Conservation (phyloP, 75 land plant genomes). For the Cupressus sempervirens region DNA sequence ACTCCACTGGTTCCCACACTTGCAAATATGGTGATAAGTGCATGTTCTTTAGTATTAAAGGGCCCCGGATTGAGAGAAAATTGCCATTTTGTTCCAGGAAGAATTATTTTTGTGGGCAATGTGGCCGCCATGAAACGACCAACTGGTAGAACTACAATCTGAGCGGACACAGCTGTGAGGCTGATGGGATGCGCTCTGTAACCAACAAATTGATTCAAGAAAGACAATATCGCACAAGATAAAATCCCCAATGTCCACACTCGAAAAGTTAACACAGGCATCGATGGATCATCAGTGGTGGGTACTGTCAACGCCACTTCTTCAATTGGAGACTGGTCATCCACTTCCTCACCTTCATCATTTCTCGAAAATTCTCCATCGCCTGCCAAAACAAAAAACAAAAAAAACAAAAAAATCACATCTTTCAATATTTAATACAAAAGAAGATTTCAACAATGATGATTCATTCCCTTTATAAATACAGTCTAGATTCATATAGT, state of each 20-base stretch:
- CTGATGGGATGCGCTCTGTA: conserved; percentile 35
- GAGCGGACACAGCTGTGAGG: conserved; percentile 35
- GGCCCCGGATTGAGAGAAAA: conserved; percentile 81
- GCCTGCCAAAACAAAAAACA: neutral
- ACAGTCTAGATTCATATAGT: no score
- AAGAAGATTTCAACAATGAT: no score
- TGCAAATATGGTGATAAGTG: conserved; percentile 77
- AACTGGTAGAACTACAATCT: conserved; percentile 39
- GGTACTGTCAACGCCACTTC: conserved; percentile 60
- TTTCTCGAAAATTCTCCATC: neutral
- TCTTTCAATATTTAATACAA: neutral
- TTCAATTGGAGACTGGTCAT: conserved; percentile 51
- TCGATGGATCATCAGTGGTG: conserved; percentile 47
- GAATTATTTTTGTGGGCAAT: conserved; percentile 22
- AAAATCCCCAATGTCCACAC: conserved; percentile 46
- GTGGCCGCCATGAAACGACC: conserved; percentile 60
- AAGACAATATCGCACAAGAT: conserved; percentile 34
- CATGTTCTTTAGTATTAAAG: conserved; percentile 79
- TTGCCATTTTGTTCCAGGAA: conserved; percentile 22
- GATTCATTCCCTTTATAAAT: no score
- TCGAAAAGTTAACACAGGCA: conserved; percentile 54
- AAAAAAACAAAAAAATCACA: no score
- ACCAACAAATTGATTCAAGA: conserved; percentile 46
- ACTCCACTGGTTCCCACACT: conserved; percentile 43
- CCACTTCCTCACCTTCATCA: conserved; percentile 4